Conservation (phyloP, 805 yeast species). For the Cyberlindnera japonica region DNA sequence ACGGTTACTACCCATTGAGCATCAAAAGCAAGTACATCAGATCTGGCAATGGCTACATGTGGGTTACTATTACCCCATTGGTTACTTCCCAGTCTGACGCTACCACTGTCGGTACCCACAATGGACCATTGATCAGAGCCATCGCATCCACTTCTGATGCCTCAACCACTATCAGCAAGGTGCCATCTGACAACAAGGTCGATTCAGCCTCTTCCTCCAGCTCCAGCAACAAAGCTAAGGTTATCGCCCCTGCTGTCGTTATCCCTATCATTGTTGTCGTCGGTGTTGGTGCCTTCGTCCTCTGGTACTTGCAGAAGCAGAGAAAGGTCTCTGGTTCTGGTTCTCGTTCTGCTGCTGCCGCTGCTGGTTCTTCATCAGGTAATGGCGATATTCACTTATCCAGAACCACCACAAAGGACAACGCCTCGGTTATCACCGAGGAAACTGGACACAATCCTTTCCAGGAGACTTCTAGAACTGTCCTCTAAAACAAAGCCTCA, state of each 20-base stretch:
- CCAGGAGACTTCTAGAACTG: conserved; percentile 29
- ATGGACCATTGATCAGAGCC: conserved; percentile 40
- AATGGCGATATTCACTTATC: conserved; percentile 25
- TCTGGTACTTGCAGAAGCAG: conserved; percentile 31
- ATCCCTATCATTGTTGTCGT: conserved; percentile 37
- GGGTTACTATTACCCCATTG: conserved; percentile 37
- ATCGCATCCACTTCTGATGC: conserved; percentile 32
- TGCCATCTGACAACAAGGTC: conserved; percentile 38
- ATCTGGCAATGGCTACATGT: conserved; percentile 35
- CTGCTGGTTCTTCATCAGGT: conserved; percentile 3
- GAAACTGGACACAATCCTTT: conserved; percentile 27
- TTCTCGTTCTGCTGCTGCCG: conserved; percentile 1
- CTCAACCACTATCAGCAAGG: conserved; percentile 29
- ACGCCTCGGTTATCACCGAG: conserved; percentile 22
- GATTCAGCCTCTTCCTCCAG: conserved; percentile 19
- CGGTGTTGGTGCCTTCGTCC: conserved; percentile 29
- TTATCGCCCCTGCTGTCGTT: conserved; percentile 41
- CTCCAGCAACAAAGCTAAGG: conserved; percentile 24
- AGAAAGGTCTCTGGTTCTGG: conserved; percentile 7
- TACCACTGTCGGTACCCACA: conserved; percentile 34
- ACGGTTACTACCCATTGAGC: conserved; percentile 39
- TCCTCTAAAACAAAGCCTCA: too few relatives aligned
- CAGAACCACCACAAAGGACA: conserved; percentile 23
- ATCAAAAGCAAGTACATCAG: conserved; percentile 32
- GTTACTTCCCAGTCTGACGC: conserved; percentile 34